A percentile compares a stretch with the other conserved stretches of the same genome.
Conservation (phyloP, 495 filamentous ascomycete genomes). For the Bathelium albidoporum region DNA sequence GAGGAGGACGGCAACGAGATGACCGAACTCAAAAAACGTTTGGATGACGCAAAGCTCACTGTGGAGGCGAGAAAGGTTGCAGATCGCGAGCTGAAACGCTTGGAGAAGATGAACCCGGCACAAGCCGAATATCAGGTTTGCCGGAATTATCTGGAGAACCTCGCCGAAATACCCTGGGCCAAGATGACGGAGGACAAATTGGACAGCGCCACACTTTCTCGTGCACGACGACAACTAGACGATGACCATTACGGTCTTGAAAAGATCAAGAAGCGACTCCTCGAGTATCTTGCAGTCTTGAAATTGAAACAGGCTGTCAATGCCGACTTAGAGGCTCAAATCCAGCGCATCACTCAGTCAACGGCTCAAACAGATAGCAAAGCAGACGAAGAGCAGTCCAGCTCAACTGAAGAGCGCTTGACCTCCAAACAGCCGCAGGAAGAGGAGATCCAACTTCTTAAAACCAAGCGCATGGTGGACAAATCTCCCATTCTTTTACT, state of each 20-base stretch:
- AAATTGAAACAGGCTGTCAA: slow-evolving; percentile 88
- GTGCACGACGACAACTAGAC: slow-evolving; percentile 82
- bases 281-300: slow-evolving; percentile 93
- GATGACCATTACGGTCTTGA: slow-evolving; percentile 95
- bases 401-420: slow-evolving; percentile 31
- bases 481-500: slow-evolving; percentile 94
- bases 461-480: slow-evolving; percentile 68
- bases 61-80: slow-evolving; percentile 75
- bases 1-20: slow-evolving; percentile 64
- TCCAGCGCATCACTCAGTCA: slow-evolving; percentile 29
- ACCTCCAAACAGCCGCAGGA: slow-evolving; percentile 43
- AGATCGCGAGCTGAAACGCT: slow-evolving; percentile 73
- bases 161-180: slow-evolving; percentile 91
- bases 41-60: slow-evolving; percentile 69
- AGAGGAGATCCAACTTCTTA: slow-evolving; percentile 51
- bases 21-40: slow-evolving; percentile 81
- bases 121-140: slow-evolving; percentile 93
- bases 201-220: slow-evolving; percentile 64
- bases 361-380: slow-evolving; percentile 7
- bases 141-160: slow-evolving; percentile 88
- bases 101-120: slow-evolving; percentile 89
- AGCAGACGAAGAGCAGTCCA: slow-evolving; percentile 5
- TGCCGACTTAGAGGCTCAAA: slow-evolving; percentile 63
- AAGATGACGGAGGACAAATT: slow-evolving; percentile 78
- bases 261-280: slow-evolving; percentile 90